Conservation (phyloP, 148 eudicot species). For the Fagopyrum tataricum region DNA sequence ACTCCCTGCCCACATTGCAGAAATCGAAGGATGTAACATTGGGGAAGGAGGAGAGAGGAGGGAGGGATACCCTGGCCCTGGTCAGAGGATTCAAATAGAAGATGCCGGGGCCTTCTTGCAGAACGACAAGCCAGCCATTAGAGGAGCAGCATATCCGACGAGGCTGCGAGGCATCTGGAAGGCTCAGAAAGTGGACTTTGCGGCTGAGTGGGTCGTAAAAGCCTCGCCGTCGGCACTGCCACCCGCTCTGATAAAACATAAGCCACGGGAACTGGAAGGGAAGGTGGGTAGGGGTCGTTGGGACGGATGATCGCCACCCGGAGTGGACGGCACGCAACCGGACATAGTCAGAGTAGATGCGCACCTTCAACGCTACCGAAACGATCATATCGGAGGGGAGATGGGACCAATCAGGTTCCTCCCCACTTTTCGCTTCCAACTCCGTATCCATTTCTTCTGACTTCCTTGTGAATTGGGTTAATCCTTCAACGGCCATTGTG, state of each 20-base stretch:
- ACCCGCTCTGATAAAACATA: constrained; percentile 34
- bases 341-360: constrained; percentile 36
- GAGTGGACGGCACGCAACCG: constrained; percentile 56
- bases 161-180: constrained; percentile 35
- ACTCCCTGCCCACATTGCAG: constrained; percentile 51
- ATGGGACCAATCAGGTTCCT: constrained; percentile 40
- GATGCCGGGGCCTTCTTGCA: constrained; percentile 40
- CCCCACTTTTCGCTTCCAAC: neutral
- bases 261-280: constrained; percentile 71
- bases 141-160: constrained; percentile 65
- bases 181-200: constrained; percentile 28
- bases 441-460: neutral
- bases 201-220: constrained; percentile 32
- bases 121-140: constrained; percentile 46
- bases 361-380: constrained; percentile 30
- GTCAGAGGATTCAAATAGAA: constrained; percentile 56
- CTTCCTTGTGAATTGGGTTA: neutral
- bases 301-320: constrained; percentile 36
- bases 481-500: neutral
- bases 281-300: constrained; percentile 26
- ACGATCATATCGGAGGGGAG: constrained; percentile 52
- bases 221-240: constrained; percentile 20
- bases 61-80: constrained; percentile 27
- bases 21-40: constrained; percentile 42
- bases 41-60: constrained; percentile 57